Evolutionary conservation across 768 basidiomycete species (phyloP), one percentile per base, ranked within the genome.

Genomic region (Butyriboletus loyo): DNA sequence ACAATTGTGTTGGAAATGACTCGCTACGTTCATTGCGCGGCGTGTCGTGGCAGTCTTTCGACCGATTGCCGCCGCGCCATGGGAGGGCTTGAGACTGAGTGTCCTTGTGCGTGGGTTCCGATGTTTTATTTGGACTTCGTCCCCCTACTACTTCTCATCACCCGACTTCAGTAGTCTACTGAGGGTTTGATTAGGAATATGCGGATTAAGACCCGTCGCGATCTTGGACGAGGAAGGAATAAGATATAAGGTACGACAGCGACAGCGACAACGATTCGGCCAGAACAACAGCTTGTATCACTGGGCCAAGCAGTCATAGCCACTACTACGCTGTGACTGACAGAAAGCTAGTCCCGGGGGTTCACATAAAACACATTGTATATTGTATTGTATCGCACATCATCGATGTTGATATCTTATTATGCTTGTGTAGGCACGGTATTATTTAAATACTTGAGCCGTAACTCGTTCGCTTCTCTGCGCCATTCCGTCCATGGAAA

Each of bases 401-500:
- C n/a, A n/a, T n/a, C n/a, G n/a, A n/a, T n/a, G n/a, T n/a, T n/a
- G n/a, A n/a, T n/a, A n/a, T n/a, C n/a, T n/a, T n/a, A n/a, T n/a
- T n/a, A n/a, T n/a, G n/a, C n/a, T n/a, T n/a, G n/a, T 19, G 21
- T 10, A 15, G 19, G 14, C 31, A 7, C 7, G 10, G 13, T 22
- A 31, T n/a, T 32, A 34, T 34, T 28, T n/a, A 44, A 21, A 9
- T 9, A 14, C 21, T 19, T 4, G 21, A 22, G 22, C 40, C 44
- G 15, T 24, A 22, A 9, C 25, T 17, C 21, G 14, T 14, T 48
- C 32, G 17, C 17, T 11, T 41, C 19, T 22, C 19, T 24, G 7
- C 21, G 7, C 7, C n/a, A n/a, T n/a, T n/a, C n/a, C n/a, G 19
- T 30, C 34, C 51, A 63, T 65, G 60, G 47, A 52, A 25, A 62